Evolutionary conservation across 164 flowering plant species (phyloP).

Genomic region (Tetrastigma voinierianum): DNA sequence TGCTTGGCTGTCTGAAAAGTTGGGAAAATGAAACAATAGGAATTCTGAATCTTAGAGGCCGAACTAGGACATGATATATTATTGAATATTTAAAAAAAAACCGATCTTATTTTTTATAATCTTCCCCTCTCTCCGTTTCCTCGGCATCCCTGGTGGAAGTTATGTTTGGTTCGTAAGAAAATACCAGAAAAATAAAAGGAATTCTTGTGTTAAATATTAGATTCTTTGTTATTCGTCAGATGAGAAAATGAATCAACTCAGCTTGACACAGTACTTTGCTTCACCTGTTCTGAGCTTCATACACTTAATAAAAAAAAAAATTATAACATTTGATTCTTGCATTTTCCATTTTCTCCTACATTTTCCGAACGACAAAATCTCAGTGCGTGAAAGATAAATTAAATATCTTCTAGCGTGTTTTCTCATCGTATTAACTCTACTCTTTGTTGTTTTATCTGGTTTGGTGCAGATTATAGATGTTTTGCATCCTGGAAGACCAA

Average conservation of each 20-base stretch:
- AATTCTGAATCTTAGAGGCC: background rate
- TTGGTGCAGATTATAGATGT: constrained; percentile 58
- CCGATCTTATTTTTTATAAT: no score
- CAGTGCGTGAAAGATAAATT: no score
- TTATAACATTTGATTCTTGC: no score
- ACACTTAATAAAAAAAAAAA: no score
- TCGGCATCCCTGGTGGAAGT: no score
- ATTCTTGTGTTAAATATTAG: background rate
- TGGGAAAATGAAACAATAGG: background rate
- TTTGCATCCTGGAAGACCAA: constrained; percentile 71
- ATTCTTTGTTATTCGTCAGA: background rate
- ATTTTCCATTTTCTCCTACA: no score
- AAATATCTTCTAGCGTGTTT: no score
- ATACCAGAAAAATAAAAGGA: background rate
- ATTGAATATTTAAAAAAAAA: no score
- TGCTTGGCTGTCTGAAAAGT: background rate
- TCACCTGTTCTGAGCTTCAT: background rate
- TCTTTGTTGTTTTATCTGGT: background rate
- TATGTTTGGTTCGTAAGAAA: no score
- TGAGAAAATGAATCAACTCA: background rate
- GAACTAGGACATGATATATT: no score
- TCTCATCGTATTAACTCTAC: background rate
- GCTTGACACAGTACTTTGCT: background rate
- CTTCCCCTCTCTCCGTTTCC: no score
- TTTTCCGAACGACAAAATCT: no score